Evolutionary conservation across 1,284 basidiomycete genomes (phyloP).

Genomic region (Ganoderma boninense): DNA sequence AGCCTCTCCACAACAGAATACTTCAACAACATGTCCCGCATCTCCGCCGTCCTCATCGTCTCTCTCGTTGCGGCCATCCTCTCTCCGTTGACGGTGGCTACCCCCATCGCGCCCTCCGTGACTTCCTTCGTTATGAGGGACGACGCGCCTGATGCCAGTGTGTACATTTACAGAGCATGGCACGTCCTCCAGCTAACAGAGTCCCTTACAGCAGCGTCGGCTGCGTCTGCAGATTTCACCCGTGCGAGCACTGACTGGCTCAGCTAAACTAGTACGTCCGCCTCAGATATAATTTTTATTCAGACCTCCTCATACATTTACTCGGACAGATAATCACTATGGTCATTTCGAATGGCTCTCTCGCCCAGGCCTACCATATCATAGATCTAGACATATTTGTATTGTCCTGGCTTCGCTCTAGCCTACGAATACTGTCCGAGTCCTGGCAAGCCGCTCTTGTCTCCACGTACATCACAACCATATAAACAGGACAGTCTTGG

Average conservation of each 20-base stretch:
- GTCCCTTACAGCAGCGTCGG: neutral
- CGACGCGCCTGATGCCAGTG: neutral
- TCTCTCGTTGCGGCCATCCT: neutral
- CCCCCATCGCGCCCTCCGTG: neutral
- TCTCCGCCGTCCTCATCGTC: neutral
- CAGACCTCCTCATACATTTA: neutral
- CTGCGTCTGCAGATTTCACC: neutral
- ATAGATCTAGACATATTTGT: neutral
- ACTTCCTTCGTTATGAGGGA: neutral
- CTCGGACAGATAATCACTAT: neutral
- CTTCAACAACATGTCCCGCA: neutral
- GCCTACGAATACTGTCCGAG: neutral
- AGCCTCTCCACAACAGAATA: neutral
- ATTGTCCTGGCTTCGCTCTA: neutral
- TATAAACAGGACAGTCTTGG: neutral
- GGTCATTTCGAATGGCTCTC: neutral
- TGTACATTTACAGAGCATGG: neutral
- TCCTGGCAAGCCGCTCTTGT: neutral
- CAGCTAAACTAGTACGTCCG: neutral
- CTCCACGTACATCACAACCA: neutral
- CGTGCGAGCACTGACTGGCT: neutral
- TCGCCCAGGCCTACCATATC: too few species aligned
- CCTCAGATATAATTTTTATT: neutral
- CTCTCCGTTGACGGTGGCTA: neutral
- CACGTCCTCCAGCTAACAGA: neutral